Evolutionary conservation across 495 filamentous ascomycete species (phyloP).

Genomic region (Talaromyces proteolyticus): DNA sequence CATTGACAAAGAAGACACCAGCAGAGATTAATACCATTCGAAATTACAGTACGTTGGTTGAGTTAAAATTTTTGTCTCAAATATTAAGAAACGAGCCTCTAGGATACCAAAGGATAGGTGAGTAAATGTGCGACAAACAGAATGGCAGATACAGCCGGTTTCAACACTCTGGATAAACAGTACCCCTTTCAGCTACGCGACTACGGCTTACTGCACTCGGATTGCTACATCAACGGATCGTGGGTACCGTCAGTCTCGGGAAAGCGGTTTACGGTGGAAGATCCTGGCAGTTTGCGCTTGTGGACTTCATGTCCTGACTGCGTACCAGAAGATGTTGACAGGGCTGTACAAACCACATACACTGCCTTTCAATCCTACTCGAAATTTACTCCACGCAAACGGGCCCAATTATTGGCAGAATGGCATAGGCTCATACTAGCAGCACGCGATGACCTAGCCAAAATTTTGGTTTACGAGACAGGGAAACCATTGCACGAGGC

Average conservation of each 20-base stretch:
- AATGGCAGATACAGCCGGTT: not conserved
- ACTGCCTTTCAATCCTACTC: not conserved
- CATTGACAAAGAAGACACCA: not conserved
- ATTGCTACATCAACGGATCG: not conserved
- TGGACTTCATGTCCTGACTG: not conserved
- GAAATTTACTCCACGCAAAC: slow-evolving; percentile 7
- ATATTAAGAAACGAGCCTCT: not conserved
- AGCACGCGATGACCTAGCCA: slow-evolving; percentile 35
- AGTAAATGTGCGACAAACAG: not conserved
- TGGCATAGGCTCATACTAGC: slow-evolving; percentile 24
- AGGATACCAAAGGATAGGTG: too few relatives aligned
- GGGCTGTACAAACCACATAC: not conserved
- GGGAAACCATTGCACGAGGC: slow-evolving; percentile 41
- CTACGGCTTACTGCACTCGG: not conserved
- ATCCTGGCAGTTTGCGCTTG: not conserved
- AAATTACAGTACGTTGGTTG: not conserved
- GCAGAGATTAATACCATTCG: not conserved
- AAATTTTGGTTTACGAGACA: slow-evolving; percentile 39
- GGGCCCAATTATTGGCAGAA: slow-evolving; percentile 12
- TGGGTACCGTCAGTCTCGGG: not conserved
- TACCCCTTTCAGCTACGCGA: not conserved
- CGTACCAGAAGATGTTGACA: not conserved
- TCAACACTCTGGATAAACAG: not conserved
- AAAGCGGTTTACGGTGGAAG: not conserved
- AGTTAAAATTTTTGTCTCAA: not conserved